phyloP scores from a whole-genome alignment of 306 rosid genomes.

The Geum urbanum region DNA sequence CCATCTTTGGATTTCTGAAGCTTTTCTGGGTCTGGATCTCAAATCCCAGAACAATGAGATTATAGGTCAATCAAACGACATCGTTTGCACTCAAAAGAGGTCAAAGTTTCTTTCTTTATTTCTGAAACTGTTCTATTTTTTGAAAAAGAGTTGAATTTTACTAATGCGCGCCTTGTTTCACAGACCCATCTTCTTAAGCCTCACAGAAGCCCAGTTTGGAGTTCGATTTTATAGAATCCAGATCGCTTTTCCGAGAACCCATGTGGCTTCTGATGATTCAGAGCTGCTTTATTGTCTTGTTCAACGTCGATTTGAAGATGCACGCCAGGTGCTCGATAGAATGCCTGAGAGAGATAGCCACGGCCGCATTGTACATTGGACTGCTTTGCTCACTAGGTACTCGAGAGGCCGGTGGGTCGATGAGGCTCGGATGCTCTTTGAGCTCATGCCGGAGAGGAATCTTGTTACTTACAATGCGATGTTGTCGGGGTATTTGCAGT shows the following conservation, averaged over 20 bases:
- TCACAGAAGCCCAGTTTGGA: background rate
- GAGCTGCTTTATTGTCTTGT: slow-evolving; percentile 37
- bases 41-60: background rate
- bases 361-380: slow-evolving; percentile 44
- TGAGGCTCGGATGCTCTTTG: slow-evolving; percentile 54
- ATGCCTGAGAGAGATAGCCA: slow-evolving; percentile 30
- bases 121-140: too few species aligned
- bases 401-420: slow-evolving; percentile 33
- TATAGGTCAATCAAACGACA: background rate
- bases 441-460: slow-evolving; percentile 60
- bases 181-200: slow-evolving; percentile 13
- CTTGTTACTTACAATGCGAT: slow-evolving; percentile 54
- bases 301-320: slow-evolving; percentile 33
- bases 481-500: slow-evolving; percentile 53
- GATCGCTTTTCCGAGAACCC: slow-evolving; percentile 15
- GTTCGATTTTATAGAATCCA: slow-evolving; percentile 17
- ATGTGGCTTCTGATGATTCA: slow-evolving; percentile 29
- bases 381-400: slow-evolving; percentile 47
- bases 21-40: background rate
- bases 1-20: slow-evolving; percentile 27
- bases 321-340: slow-evolving; percentile 40
- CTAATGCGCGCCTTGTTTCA: slow-evolving; percentile 37
- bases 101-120: background rate
- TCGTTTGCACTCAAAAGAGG: background rate
- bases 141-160: background rate